Conservation (phyloP, 1,284 basidiomycete species). For the Serendipita sp. region DNA sequence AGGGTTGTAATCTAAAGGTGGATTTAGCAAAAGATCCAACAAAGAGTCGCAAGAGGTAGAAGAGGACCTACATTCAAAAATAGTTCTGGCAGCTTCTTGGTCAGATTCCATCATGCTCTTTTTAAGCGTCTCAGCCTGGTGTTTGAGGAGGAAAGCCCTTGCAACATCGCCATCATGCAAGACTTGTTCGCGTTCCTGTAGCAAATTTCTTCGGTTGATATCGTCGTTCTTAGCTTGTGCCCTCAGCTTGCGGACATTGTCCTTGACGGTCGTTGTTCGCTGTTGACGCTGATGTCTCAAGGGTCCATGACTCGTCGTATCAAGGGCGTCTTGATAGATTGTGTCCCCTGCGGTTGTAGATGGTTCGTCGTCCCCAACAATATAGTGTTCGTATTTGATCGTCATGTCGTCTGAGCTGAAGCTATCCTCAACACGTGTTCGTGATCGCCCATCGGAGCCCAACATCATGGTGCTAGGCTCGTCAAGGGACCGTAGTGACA, state of each 20-base stretch:
- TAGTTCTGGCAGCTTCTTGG: not conserved
- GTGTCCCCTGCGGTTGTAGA: not conserved
- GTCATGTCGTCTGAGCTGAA: not conserved
- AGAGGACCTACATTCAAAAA: not conserved
- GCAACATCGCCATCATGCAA: not conserved
- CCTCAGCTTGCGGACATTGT: not conserved
- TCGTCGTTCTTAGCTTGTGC: constrained; percentile 3
- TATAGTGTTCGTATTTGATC: not conserved
- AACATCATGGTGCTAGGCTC: not conserved
- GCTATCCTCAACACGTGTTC: not conserved
- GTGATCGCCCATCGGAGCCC: not conserved
- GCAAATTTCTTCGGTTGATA: not conserved
- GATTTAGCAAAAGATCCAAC: not conserved
- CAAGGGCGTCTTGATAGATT: not conserved
- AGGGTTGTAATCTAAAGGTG: not conserved
- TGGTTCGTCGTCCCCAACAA: not conserved
- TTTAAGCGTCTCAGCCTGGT: not conserved
- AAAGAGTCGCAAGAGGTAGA: not conserved
- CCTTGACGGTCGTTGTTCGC: not conserved
- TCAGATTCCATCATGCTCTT: not conserved
- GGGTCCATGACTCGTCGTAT: not conserved
- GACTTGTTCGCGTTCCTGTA: constrained; percentile 2
- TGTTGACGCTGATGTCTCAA: too few relatives aligned
- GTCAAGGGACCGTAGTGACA: not conserved
- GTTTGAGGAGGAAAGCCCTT: not conserved